Percentiles rank a stretch among this genome's conserved stretches.
These are phyloP conservation scores for Sparassis latifolia DNA, from an alignment of 1,284 basidiomycete species.

Conservation along the genomic window DNA sequence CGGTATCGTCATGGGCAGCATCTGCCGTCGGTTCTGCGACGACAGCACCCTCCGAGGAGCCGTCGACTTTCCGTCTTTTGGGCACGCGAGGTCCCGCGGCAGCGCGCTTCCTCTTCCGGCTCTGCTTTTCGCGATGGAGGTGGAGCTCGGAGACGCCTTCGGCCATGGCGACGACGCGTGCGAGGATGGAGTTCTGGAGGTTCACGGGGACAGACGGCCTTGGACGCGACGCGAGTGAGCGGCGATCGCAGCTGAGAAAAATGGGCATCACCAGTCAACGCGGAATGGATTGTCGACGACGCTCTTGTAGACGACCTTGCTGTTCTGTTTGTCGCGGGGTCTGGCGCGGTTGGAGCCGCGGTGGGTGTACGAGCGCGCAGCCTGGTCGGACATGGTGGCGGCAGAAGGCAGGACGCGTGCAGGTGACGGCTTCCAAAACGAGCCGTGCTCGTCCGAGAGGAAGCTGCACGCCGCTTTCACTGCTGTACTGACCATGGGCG, in stretches of 20 bases:
- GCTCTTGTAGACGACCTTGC: conserved; percentile 58
- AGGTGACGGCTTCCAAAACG: too few relatives aligned
- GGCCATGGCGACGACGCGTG: conserved; percentile 40
- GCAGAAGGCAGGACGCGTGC: too few relatives aligned
- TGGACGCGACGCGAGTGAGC: neutral
- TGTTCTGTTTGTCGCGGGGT: conserved; percentile 32
- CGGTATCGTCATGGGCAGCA: neutral
- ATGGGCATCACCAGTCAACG: conserved; percentile 50
- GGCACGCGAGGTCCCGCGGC: neutral
- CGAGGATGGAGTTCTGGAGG: conserved; percentile 54
- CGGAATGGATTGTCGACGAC: conserved; percentile 68
- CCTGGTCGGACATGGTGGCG: too few relatives aligned
- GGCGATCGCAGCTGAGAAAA: neutral
- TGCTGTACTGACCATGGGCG: conserved; percentile 42
- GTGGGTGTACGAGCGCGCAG: too few relatives aligned
- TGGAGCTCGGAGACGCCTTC: conserved; percentile 44
- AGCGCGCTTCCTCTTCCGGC: conserved; percentile 31
- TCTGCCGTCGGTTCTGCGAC: neutral
- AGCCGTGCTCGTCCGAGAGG: neutral
- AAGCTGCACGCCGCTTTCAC: neutral
- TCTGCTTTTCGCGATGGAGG: conserved; percentile 22
- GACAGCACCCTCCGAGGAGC: neutral
- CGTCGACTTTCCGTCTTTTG: conserved; percentile 11
- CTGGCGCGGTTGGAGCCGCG: conserved; percentile 50
- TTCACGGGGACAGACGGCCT: conserved; percentile 61